A percentile compares a stretch with the other conserved stretches of the same genome.
phyloP scores from a whole-genome alignment of 1,139 yeast genomes.

The Suhomyces ambrosiae region DNA sequence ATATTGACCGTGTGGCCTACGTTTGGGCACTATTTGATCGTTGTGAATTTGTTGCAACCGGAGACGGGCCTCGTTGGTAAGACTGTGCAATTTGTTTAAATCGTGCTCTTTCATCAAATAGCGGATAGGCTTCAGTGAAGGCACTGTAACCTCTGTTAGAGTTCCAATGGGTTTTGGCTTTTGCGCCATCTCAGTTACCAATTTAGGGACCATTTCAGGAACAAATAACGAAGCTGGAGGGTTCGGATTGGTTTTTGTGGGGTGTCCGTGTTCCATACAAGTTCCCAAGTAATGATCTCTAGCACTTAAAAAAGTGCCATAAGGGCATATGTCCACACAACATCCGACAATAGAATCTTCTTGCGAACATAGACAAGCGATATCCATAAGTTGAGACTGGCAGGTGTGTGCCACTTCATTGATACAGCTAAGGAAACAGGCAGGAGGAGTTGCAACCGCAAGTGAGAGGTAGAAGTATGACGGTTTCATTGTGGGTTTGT shows the following conservation, averaged over 20 bases:
- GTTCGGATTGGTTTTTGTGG: slow-evolving; percentile 16
- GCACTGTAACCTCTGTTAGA: too few relatives aligned
- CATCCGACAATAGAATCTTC: slow-evolving; percentile 46
- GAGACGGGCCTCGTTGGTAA: not conserved
- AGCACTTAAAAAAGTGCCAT: slow-evolving; percentile 48
- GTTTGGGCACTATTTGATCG: too few relatives aligned
- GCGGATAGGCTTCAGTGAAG: too few relatives aligned
- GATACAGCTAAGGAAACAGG: slow-evolving; percentile 52
- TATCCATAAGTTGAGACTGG: slow-evolving; percentile 32
- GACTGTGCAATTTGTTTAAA: slow-evolving; percentile 1
- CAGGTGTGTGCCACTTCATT: slow-evolving; percentile 41
- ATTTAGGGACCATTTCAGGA: not conserved
- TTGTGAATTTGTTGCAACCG: too few relatives aligned
- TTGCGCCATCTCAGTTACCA: too few relatives aligned
- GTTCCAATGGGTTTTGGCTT: too few relatives aligned
- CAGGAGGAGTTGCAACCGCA: slow-evolving; percentile 52
- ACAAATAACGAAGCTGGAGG: slow-evolving; percentile 11
- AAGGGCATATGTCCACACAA: slow-evolving; percentile 50
- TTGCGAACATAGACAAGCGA: slow-evolving; percentile 43
- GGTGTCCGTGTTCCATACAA: slow-evolving; percentile 44
- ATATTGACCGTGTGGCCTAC: not conserved
- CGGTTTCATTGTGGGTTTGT: not conserved
- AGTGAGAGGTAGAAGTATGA: not conserved
- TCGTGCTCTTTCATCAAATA: too few relatives aligned
- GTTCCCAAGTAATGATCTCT: slow-evolving; percentile 60